phyloP scores from a whole-genome alignment of 2,329 filamentous ascomycete species.

The Colletotrichum lentis region DNA sequence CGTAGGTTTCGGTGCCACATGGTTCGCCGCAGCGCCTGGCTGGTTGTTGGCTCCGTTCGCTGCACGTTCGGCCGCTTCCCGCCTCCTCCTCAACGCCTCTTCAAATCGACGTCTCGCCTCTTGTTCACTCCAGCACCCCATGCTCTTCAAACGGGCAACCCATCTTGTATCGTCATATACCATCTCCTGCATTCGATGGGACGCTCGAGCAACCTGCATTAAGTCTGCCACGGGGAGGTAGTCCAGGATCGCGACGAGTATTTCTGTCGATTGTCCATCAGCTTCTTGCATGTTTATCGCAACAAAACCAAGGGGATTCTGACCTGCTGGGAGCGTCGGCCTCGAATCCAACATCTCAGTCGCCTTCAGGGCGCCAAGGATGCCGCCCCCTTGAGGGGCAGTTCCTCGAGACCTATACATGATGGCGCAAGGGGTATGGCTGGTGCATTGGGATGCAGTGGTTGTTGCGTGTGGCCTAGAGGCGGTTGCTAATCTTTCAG shows the following conservation, averaged over 20 bases:
- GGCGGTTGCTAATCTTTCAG: slow-evolving; percentile 10
- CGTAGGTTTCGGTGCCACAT: slow-evolving; percentile 41
- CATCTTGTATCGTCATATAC: slow-evolving; percentile 97
- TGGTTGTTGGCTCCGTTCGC: slow-evolving; percentile 40
- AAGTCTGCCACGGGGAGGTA: slow-evolving; percentile 87
- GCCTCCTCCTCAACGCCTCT: slow-evolving; percentile 68
- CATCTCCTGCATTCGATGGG: slow-evolving; percentile 92
- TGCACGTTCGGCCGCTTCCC: slow-evolving; percentile 59
- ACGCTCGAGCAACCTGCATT: slow-evolving; percentile 83
- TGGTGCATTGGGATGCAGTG: slow-evolving; percentile 28
- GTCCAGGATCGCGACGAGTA: slow-evolving; percentile 86
- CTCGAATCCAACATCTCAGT: slow-evolving; percentile 82
- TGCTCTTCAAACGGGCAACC: slow-evolving; percentile 84
- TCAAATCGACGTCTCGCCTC: slow-evolving; percentile 86
- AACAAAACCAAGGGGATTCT: slow-evolving; percentile 38
- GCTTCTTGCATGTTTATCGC: slow-evolving; percentile 13
- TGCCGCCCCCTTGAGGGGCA: slow-evolving; percentile 56
- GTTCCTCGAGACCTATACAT: slow-evolving; percentile 58
- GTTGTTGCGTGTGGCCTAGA: slow-evolving; percentile 10
- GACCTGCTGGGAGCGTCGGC: slow-evolving; percentile 83
- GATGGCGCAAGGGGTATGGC: slow-evolving; percentile 14
- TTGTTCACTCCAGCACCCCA: slow-evolving; percentile 90
- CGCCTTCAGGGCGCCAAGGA: slow-evolving; percentile 80
- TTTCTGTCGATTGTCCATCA: slow-evolving; percentile 63
- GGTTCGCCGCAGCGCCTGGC: slow-evolving; percentile 38